Conservation (phyloP, 2,329 filamentous ascomycete species). For the Pseudogymnoascus sp. region DNA sequence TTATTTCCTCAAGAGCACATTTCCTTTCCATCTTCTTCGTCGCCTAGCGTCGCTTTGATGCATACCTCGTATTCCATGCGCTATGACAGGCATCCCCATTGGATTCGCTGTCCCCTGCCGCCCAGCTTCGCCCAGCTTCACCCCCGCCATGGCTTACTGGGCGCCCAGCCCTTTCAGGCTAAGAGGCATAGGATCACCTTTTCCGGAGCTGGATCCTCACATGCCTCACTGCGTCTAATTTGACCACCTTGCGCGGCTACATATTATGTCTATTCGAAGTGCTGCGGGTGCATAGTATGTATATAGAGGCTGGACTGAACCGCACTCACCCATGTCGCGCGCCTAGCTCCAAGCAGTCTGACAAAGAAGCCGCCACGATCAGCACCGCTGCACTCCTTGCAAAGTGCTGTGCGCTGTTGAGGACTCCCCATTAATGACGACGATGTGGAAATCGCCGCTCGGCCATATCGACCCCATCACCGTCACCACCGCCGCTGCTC, state of each 20-base stretch:
- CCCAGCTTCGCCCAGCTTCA: neutral
- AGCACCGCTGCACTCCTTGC: neutral
- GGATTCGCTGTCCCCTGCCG: neutral
- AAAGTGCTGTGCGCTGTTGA: neutral
- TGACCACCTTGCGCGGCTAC: neutral
- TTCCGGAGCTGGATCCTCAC: neutral
- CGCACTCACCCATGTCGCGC: neutral
- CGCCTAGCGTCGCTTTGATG: neutral
- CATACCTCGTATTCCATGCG: neutral
- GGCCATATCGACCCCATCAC: constrained; percentile 13
- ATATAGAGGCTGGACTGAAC: neutral
- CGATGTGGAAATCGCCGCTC: neutral
- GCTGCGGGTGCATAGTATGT: neutral
- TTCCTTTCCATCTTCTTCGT: neutral
- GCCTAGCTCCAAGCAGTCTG: neutral
- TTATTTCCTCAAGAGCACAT: neutral
- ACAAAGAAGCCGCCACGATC: neutral
- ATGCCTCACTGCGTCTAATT: neutral
- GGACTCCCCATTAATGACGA: neutral
- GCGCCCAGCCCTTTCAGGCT: neutral
- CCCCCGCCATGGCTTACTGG: neutral
- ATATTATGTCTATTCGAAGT: neutral
- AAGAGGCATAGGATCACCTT: neutral
- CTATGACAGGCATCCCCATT: neutral
- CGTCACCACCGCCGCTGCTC: constrained; percentile 19